Percentiles rank a stretch among this genome's conserved stretches.
These are phyloP conservation scores for Coprinopsis sp. DNA, from an alignment of 768 basidiomycete genomes.

Conservation along the genomic window DNA sequence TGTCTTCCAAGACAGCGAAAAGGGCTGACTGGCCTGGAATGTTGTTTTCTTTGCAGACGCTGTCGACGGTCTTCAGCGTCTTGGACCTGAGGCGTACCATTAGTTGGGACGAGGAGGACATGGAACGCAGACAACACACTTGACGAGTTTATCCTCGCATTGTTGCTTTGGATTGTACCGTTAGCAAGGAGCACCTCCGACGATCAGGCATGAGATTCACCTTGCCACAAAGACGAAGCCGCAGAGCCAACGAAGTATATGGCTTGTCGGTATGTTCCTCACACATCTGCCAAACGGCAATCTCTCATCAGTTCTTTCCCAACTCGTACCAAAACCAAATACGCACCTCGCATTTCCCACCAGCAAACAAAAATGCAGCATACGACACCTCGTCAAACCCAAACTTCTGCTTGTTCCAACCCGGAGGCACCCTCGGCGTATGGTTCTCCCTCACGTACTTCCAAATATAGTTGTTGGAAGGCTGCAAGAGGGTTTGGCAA, in stretches of 20 bases:
- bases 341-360: constrained; percentile 51
- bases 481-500: constrained; percentile 42
- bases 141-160: background rate
- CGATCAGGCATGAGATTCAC: constrained; percentile 18
- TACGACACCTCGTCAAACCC: constrained; percentile 23
- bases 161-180: background rate
- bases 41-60: background rate
- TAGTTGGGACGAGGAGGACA: constrained; percentile 7
- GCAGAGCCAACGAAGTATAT: constrained; percentile 48
- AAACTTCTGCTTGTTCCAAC: background rate
- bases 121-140: background rate
- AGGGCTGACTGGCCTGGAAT: background rate
- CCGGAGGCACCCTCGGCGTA: background rate
- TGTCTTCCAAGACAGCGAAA: background rate
- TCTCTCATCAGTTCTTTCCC: background rate
- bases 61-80: background rate
- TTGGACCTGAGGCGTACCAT: background rate
- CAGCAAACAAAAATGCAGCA: constrained; percentile 61
- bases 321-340: background rate
- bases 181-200: no score
- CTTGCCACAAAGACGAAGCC: constrained; percentile 40
- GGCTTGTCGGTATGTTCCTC: constrained; percentile 5
- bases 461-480: constrained; percentile 55
- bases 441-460: constrained; percentile 36
- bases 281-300: background rate